Evolutionary conservation across 345 rosid genomes (phyloP).

Genomic region (sweet orange (Citrus sinensis)): DVS_A1.0 CM039162.1:12050501-12051000

Average conservation of each 20-base stretch:
- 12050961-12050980: neutral
- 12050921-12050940: neutral
- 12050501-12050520: neutral
- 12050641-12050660: slow-evolving; percentile 93
- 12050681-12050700: slow-evolving; percentile 84
- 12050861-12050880: neutral
- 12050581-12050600: slow-evolving; percentile 99
- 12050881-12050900: neutral
- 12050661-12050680: slow-evolving; percentile 85
- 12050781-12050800: neutral
- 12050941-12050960: neutral
- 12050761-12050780: neutral
- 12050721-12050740: neutral
- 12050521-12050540: neutral
- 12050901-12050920: neutral
- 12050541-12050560: slow-evolving; percentile 25
- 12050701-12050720: slow-evolving; percentile 93
- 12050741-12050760: neutral
- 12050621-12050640: slow-evolving; percentile 97
- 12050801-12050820: neutral
- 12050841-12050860: neutral
- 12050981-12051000: no score
- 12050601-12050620: slow-evolving; percentile 98
- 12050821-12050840: neutral
- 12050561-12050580: slow-evolving; percentile 95